Evolutionary conservation across 371 early-diverging fungal genomes (phyloP), one percentile per base, ranked within the genome.

Genomic region (Mortierella sp.): DNA sequence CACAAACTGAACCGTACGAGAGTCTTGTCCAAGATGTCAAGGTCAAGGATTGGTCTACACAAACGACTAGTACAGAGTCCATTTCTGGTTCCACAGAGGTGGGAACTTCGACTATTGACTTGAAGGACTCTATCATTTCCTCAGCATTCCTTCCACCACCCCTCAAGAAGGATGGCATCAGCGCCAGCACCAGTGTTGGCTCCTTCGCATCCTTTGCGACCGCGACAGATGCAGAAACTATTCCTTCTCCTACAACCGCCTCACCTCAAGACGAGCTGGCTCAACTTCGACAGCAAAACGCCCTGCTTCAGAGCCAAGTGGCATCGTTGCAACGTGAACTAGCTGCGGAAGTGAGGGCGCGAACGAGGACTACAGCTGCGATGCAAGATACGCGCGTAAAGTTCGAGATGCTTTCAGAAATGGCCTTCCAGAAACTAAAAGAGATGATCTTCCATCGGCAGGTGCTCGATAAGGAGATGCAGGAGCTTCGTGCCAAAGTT

Each of bases 391-490:
- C 87, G 6, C 74, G 79, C 15, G 87, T 88, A 50, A 86, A 90
- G 47, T 87, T 84, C 59, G 88, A 90, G 64, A 84, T 87, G 50
- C 61, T 90, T 3, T 86, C 86, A 41, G 88, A 86, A 6, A 65
- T 87, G 47, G 88, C 90, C 0, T 88, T 87, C 74, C 84, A 86
- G 66, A 89, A 88, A 59, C 65, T 89, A 8, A 81, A 87, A 60
- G 85, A 87, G 55, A 80, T 90, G 76, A 69, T 81, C n/a, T 81
- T 76, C 36, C 76, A 81, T 43, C 76, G 82, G 24, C 82, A 81
- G 55, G 70, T 81, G 4, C 70, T 81, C 13, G 82, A 81, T 61
- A 81, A 76, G 82, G 76, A 81, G 52, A 67, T 76, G 10, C 70
- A 76, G 3, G 76, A 81, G 33, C 63, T 81, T 19, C 66, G 82